Conservation (phyloP, 2,329 filamentous ascomycete genomes). For the Fusarium circinatum region DNA sequence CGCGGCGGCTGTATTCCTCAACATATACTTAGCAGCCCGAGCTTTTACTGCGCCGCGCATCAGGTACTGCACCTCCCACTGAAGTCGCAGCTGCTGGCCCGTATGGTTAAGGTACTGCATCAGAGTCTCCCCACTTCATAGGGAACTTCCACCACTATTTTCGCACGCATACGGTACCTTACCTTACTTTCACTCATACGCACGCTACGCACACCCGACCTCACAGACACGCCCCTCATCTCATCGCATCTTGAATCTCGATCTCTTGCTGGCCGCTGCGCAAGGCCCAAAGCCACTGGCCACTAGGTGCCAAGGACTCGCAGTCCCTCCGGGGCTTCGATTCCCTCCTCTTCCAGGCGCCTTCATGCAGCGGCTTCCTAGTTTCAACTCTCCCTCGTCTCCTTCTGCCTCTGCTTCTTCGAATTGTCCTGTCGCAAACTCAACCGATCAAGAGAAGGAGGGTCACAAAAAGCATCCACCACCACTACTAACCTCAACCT, state of each 20-base stretch:
- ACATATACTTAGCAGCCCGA: constrained; percentile 28
- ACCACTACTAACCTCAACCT: constrained; percentile 8
- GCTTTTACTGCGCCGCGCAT: constrained; percentile 23
- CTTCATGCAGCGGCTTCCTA: constrained; percentile 48
- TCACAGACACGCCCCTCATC: constrained; percentile 33
- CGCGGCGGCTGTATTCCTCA: constrained; percentile 26
- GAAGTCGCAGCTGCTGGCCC: not conserved
- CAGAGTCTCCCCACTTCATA: constrained; percentile 18
- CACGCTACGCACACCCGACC: constrained; percentile 28
- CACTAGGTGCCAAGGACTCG: constrained; percentile 41
- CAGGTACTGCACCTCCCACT: constrained; percentile 17
- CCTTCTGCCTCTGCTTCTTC: constrained; percentile 18
- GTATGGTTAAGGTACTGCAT: not conserved
- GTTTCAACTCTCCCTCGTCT: constrained; percentile 36
- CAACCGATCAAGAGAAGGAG: constrained; percentile 29
- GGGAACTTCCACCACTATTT: constrained; percentile 29
- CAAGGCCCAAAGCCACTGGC: constrained; percentile 40
- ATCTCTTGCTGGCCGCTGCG: constrained; percentile 41
- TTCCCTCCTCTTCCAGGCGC: constrained; percentile 42
- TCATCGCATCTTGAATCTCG: constrained; percentile 46
- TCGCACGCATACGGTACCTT: constrained; percentile 21
- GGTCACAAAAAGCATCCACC: constrained; percentile 12
- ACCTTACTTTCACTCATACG: constrained; percentile 3
- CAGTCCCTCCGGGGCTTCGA: constrained; percentile 44
- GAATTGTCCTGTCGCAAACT: constrained; percentile 20